Conservation (phyloP, 768 basidiomycete species). For the Lactarius trivialis region DNA sequence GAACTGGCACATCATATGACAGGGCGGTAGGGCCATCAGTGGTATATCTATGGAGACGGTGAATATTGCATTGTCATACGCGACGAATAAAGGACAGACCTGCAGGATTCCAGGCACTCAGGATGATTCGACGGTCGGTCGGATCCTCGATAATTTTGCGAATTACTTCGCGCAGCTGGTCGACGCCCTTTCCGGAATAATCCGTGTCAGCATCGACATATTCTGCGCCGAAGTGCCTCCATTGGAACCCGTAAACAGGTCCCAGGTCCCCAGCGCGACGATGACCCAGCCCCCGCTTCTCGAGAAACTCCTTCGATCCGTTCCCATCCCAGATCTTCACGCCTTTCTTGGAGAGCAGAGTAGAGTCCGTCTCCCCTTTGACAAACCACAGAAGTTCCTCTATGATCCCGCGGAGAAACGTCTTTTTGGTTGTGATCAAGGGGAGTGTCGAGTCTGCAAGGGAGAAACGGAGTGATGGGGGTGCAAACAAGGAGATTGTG, state of each 20-base stretch:
- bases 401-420: slow-evolving; percentile 83
- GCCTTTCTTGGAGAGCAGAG: slow-evolving; percentile 66
- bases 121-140: slow-evolving; percentile 87
- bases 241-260: slow-evolving; percentile 96
- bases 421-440: slow-evolving; percentile 91
- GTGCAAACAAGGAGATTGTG: slow-evolving; percentile 88
- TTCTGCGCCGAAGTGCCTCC: slow-evolving; percentile 89
- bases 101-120: slow-evolving; percentile 97
- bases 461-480: slow-evolving; percentile 84
- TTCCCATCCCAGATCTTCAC: slow-evolving; percentile 99
- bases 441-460: slow-evolving; percentile 71
- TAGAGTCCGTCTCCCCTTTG: slow-evolving; percentile 76
- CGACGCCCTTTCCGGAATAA: slow-evolving; percentile 81
- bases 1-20: slow-evolving; percentile 99
- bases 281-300: slow-evolving; percentile 75
- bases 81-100: slow-evolving; percentile 44
- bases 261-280: slow-evolving; percentile 89
- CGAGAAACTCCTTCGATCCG: slow-evolving; percentile 80
- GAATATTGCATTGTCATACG: not conserved
- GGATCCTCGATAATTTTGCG: slow-evolving; percentile 89
- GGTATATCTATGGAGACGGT: slow-evolving; percentile 59
- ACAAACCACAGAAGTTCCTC: slow-evolving; percentile 97
- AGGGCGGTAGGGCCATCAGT: slow-evolving; percentile 94
- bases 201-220: slow-evolving; percentile 69
- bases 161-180: slow-evolving; percentile 87